These are phyloP conservation scores for Ophiostoma perfectum DNA, from an alignment of 2,329 filamentous ascomycete species.

Conservation along the genomic window DNA sequence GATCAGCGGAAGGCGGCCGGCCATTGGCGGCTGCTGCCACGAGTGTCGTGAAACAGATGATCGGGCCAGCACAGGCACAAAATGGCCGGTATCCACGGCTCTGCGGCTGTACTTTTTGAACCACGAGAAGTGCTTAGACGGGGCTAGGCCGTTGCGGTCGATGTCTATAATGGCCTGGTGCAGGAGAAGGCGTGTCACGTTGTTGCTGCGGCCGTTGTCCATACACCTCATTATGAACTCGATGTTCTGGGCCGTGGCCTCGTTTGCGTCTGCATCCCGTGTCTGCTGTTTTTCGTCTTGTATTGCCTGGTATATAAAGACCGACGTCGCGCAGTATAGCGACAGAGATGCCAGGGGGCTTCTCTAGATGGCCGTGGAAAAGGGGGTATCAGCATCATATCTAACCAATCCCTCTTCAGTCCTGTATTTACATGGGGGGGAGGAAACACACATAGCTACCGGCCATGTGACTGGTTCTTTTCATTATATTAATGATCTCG, in stretches of 20 bases:
- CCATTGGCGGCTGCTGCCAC: conserved; percentile 39
- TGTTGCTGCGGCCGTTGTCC: conserved; percentile 66
- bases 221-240: conserved; percentile 75
- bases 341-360: conserved; percentile 77
- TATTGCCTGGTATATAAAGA: conserved; percentile 75
- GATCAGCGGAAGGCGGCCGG: conserved; percentile 40
- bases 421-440: neutral
- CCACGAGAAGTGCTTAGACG: conserved; percentile 19
- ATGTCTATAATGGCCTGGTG: conserved; percentile 80
- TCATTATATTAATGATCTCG: conserved; percentile 79
- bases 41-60: conserved; percentile 41
- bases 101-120: conserved; percentile 31
- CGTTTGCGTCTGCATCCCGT: neutral
- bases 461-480: conserved; percentile 62
- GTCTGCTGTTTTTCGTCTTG: conserved; percentile 33
- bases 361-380: conserved; percentile 33
- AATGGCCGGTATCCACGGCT: conserved; percentile 30
- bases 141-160: conserved; percentile 45
- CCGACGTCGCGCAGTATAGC: conserved; percentile 76
- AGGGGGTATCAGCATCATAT: conserved; percentile 44
- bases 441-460: conserved; percentile 42
- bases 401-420: conserved; percentile 26
- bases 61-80: conserved; percentile 46
- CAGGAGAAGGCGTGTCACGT: conserved; percentile 77
- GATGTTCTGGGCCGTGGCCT: conserved; percentile 51